Conservation (phyloP, 164 flowering plant genomes). For the Aristolochia contorta region DNA sequence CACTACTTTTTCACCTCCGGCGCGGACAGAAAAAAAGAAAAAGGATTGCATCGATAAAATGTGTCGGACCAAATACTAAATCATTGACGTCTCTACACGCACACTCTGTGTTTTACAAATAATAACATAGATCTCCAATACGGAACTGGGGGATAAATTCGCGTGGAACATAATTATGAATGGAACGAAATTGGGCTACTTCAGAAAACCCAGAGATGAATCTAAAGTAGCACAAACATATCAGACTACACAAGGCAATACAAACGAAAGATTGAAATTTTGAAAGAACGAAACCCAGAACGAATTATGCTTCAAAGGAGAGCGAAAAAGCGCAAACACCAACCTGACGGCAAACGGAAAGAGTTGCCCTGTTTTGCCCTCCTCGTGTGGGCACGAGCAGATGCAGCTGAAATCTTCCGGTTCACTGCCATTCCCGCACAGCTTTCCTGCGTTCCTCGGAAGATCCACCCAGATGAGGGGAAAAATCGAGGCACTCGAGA, state of each 20-base stretch:
- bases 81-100: too few relatives aligned
- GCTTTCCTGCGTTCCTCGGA: neutral
- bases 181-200: too few relatives aligned
- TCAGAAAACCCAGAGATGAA: neutral
- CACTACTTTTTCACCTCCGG: too few relatives aligned
- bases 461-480: neutral
- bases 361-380: constrained; percentile 27
- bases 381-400: constrained; percentile 61
- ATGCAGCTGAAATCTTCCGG: constrained; percentile 55
- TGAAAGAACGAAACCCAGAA: constrained; percentile 24
- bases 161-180: too few relatives aligned
- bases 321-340: neutral
- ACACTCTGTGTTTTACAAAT: too few relatives aligned
- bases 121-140: too few relatives aligned
- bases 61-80: too few relatives aligned
- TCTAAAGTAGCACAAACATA: too few relatives aligned
- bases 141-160: too few relatives aligned
- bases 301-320: neutral
- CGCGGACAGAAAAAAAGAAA: too few relatives aligned
- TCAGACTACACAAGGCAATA: neutral
- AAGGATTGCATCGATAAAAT: too few relatives aligned
- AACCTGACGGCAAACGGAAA: constrained; percentile 32
- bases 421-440: constrained; percentile 26
- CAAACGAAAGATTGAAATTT: constrained; percentile 18
- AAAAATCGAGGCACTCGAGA: neutral